A percentile compares a stretch with the other conserved stretches of the same genome.
phyloP scores from a whole-genome alignment of 2,329 filamentous ascomycete genomes.

The Knufia petricola region DNA sequence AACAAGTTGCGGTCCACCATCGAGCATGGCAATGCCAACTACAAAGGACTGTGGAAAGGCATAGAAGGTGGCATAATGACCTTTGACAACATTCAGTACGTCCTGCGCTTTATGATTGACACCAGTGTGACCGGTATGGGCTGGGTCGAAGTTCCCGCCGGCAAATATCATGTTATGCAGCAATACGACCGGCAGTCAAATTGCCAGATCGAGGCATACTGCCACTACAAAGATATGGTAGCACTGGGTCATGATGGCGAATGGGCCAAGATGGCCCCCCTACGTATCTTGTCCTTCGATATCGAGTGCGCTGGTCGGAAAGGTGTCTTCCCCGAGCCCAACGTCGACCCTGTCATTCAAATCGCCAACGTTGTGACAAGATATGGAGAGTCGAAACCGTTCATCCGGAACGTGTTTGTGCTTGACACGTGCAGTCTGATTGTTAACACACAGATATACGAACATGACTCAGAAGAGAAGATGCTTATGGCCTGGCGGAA shows the following conservation, averaged over 20 bases:
- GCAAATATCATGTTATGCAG: conserved; percentile 61
- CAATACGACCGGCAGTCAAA: conserved; percentile 67
- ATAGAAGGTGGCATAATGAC: conserved; percentile 66
- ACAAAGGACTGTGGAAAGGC: conserved; percentile 78
- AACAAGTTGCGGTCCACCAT: conserved; percentile 64
- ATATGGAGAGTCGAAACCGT: conserved; percentile 92
- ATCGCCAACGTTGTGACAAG: conserved; percentile 93
- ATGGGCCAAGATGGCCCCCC: conserved; percentile 95
- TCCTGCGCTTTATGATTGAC: conserved; percentile 96
- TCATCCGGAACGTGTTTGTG: conserved; percentile 93
- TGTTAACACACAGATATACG: conserved; percentile 85
- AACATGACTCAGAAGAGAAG: conserved; percentile 69
- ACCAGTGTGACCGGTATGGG: conserved; percentile 92
- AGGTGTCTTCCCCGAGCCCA: conserved; percentile 89
- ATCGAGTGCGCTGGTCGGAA: conserved; percentile 98
- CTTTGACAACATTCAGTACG: conserved; percentile 92
- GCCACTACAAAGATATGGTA: conserved; percentile 73
- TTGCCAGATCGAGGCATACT: conserved; percentile 87
- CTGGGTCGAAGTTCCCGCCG: conserved; percentile 79
- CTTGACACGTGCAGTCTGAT: conserved; percentile 86
- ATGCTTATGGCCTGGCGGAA: conserved; percentile 91
- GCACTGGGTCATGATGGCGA: conserved; percentile 83
- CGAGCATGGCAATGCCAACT: conserved; percentile 70
- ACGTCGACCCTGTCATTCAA: conserved; percentile 89
- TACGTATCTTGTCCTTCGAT: conserved; percentile 90